Evolutionary conservation across 2,329 filamentous ascomycete species (phyloP).

Genomic region (Fusarium sp.): DNA sequence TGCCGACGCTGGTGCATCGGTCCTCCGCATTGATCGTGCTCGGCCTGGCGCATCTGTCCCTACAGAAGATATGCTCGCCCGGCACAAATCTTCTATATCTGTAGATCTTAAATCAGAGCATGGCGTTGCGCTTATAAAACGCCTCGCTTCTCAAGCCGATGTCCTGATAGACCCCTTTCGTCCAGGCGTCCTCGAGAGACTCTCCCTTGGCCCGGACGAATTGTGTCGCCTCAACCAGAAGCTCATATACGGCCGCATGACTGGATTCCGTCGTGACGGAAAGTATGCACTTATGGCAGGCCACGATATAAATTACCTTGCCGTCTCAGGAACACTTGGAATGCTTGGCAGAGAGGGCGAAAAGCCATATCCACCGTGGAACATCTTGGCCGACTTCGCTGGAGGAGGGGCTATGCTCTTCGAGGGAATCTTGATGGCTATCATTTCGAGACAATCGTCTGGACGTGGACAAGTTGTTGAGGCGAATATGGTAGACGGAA

Average conservation of each 20-base stretch:
- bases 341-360: conserved; percentile 78
- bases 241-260: conserved; percentile 86
- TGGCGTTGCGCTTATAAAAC: conserved; percentile 74
- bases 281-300: conserved; percentile 89
- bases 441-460: conserved; percentile 71
- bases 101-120: conserved; percentile 78
- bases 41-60: conserved; percentile 57
- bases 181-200: conserved; percentile 87
- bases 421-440: conserved; percentile 82
- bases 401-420: conserved; percentile 87
- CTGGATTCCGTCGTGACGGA: conserved; percentile 88
- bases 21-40: conserved; percentile 84
- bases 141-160: conserved; percentile 77
- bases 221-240: conserved; percentile 76
- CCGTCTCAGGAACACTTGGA: conserved; percentile 81
- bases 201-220: conserved; percentile 78
- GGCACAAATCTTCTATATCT: conserved; percentile 82
- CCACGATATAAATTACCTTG: conserved; percentile 97
- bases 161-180: conserved; percentile 94
- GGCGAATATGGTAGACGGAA: conserved; percentile 96
- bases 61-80: conserved; percentile 79
- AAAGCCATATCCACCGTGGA: conserved; percentile 82
- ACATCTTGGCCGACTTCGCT: conserved; percentile 90
- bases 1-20: conserved; percentile 87
- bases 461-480: conserved; percentile 90